Evolutionary conservation across 768 basidiomycete genomes (phyloP), one percentile per base, ranked within the genome.

Genomic region (Lentinula detonsa): DNA sequence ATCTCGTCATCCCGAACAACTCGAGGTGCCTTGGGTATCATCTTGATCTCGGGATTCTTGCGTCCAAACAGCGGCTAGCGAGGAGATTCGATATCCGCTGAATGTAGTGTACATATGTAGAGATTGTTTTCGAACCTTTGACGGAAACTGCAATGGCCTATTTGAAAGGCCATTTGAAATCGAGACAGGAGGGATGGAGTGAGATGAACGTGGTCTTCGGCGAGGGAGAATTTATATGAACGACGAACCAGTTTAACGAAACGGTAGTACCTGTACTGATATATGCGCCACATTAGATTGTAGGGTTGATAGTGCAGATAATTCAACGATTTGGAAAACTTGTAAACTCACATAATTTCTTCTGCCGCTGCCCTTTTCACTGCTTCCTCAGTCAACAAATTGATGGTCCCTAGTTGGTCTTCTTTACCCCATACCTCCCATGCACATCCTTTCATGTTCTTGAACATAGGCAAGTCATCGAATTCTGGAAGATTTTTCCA

Each of bases 101-200:
- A 31, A 21, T 28, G 21, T 21, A 49, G 8, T 28, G 23, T 49
- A 10, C 5, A 5, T 16, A 23, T 21, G 8, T 23, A n/a, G 9
- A 48, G 9, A 10, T 21, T 9, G 8, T 31, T 7, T 10, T 13
- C 11, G 37, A 39, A 85, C 86, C 74, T 83, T 86, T 52, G 77
- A 79, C 2, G 86, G 86, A 65, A 86, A 88, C 61, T 88, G 84
- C 61, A 89, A 65, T 0, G 87, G 86, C 86, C 87, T 87, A 28
- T 39, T 37, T 3, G 53, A 11, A 31, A 55, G 21, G 23, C 31
- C 40, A 18, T n/a, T 4, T 4, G 16, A 21, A 35, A 34, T 16
- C 16, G 37, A 33, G 31, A 9, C 4, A 50, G 35, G 33, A 11
- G 7, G 31, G 5, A n/a, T 18, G 5, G n/a, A 18, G 5, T 48